Percentiles rank a stretch among this genome's conserved stretches.
Evolutionary conservation across 2,329 filamentous ascomycete species (phyloP).

Genomic region (Monilinia fructicola): DNA sequence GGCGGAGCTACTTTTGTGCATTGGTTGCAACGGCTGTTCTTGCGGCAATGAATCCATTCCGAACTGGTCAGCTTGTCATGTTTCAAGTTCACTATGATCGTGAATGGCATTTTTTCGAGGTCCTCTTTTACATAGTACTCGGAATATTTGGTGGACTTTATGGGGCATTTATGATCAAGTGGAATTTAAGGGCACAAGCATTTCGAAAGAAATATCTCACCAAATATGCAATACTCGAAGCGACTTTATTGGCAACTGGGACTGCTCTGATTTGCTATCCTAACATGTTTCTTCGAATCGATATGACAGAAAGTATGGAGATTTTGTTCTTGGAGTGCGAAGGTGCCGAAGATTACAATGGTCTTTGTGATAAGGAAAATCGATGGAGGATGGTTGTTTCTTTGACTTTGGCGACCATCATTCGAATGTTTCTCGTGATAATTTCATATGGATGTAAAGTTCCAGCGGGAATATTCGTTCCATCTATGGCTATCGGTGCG

Average conservation of each 20-base stretch:
- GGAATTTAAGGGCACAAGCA: slow-evolving; percentile 86
- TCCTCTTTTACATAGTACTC: slow-evolving; percentile 87
- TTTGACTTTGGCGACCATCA: slow-evolving; percentile 72
- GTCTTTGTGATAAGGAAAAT: slow-evolving; percentile 77
- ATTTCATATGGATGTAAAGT: slow-evolving; percentile 98
- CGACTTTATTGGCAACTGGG: slow-evolving; percentile 74
- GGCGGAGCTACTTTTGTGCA: slow-evolving; percentile 97
- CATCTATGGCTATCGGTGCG: slow-evolving; percentile 95
- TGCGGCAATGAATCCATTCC: slow-evolving; percentile 94
- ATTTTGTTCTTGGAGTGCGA: slow-evolving; percentile 94
- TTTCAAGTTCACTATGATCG: slow-evolving; percentile 96
- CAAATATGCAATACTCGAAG: slow-evolving; percentile 82
- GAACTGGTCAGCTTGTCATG: slow-evolving; percentile 97
- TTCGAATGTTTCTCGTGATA: slow-evolving; percentile 83
- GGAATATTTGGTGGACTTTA: slow-evolving; percentile 94
- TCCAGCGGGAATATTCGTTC: slow-evolving; percentile 95
- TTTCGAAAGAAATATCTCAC: slow-evolving; percentile 92
- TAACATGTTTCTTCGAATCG: slow-evolving; percentile 90
- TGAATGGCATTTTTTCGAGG: slow-evolving; percentile 96
- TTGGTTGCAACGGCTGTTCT: slow-evolving; percentile 90
- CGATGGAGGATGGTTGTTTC: slow-evolving; percentile 78
- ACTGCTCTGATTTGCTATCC: slow-evolving; percentile 96
- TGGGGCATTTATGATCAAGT: slow-evolving; percentile 95
- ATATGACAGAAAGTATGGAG: slow-evolving; percentile 99
- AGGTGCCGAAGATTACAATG: slow-evolving; percentile 82